Percentiles rank a stretch among this genome's conserved stretches.
Conservation (phyloP, 805 yeast genomes). For the Saturnispora sekii region DNA sequence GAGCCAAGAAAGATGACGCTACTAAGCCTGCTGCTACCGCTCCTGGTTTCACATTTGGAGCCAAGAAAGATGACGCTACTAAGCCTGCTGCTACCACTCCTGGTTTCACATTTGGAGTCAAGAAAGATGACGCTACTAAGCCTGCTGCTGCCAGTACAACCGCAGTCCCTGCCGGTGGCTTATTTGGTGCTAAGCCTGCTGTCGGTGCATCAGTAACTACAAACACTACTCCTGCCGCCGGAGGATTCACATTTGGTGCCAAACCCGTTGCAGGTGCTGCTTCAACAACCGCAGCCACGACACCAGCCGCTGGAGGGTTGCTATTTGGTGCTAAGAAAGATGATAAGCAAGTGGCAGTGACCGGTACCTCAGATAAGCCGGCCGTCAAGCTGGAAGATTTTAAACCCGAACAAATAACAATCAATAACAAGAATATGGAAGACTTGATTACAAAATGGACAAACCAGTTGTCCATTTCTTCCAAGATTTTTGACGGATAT, state of each 20-base stretch:
- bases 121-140: slow-evolving; percentile 9
- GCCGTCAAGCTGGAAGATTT: slow-evolving; percentile 40
- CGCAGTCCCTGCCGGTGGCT: slow-evolving; percentile 3
- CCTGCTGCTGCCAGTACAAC: slow-evolving; percentile 7
- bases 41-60: slow-evolving; percentile 15
- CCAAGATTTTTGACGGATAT: slow-evolving; percentile 65
- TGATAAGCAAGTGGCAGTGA: slow-evolving; percentile 6
- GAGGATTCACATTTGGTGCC: slow-evolving; percentile 13
- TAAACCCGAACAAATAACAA: slow-evolving; percentile 60
- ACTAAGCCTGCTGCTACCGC: slow-evolving; percentile 2
- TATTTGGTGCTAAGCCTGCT: slow-evolving; percentile 9
- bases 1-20: slow-evolving; percentile 8
- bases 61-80: slow-evolving; percentile 9
- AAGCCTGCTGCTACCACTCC: slow-evolving; percentile 8
- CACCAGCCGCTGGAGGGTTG: slow-evolving; percentile 10
- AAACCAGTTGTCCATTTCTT: slow-evolving; percentile 63
- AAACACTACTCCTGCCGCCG: slow-evolving; percentile 8
- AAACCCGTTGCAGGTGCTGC: slow-evolving; percentile 10
- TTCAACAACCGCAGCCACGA: neutral
- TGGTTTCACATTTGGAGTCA: slow-evolving; percentile 5
- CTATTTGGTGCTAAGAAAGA: slow-evolving; percentile 16
- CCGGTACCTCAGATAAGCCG: slow-evolving; percentile 10
- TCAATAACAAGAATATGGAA: slow-evolving; percentile 86
- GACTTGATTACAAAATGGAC: slow-evolving; percentile 94
- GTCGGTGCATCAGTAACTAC: neutral